Evolutionary conservation across 2,329 filamentous ascomycete genomes (phyloP).

Genomic region (Colletotrichum abscissum): DNA sequence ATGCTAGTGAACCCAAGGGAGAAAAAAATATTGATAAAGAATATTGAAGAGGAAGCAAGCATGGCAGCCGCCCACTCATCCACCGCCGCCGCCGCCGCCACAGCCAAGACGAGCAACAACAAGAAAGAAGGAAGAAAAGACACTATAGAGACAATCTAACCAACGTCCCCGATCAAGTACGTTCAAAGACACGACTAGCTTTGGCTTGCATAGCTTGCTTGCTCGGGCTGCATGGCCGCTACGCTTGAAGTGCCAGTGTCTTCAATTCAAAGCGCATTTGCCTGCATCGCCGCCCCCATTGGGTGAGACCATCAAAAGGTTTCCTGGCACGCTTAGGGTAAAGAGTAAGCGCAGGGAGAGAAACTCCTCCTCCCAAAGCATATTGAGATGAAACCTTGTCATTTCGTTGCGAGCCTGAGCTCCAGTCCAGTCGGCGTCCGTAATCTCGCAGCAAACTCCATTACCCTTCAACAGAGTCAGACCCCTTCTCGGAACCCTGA

Average conservation of each 20-base stretch:
- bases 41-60: background rate
- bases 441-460: background rate
- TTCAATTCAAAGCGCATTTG: conserved; percentile 11
- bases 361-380: conserved; percentile 7
- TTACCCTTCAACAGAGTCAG: background rate
- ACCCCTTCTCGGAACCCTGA: background rate
- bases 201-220: background rate
- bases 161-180: conserved; percentile 1
- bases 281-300: background rate
- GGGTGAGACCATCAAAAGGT: conserved; percentile 1
- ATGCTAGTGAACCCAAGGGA: conserved; percentile 16
- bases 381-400: conserved; percentile 30
- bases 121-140: background rate
- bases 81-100: background rate
- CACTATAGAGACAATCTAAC: conserved; percentile 3
- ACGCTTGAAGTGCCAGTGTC: conserved; percentile 6
- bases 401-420: conserved; percentile 29
- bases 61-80: background rate
- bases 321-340: background rate
- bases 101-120: background rate
- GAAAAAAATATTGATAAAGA: background rate
- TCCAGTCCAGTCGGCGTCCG: background rate
- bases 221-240: background rate
- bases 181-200: background rate
- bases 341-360: conserved; percentile 28